Base-by-base conservation (phyloP, 2,329 filamentous ascomycete species). In the Colletotrichum tofieldiae region DNA sequence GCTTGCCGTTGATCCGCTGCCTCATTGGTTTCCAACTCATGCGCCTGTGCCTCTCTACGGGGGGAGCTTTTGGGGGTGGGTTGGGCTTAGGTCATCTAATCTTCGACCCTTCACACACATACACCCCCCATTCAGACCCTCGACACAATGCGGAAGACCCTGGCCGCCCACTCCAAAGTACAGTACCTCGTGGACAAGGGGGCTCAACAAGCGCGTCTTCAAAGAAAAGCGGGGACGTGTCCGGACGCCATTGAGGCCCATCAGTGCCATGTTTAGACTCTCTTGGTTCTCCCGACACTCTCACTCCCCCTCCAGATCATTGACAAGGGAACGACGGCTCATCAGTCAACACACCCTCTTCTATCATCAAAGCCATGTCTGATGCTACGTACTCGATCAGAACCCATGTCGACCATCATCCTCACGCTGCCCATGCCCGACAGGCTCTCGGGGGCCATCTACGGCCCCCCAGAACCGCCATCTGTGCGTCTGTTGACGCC, bases 171-270 rank as follows among this genome's bases (percentile, higher is more conserved):
- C 23, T 29, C 16, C 63, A 37, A 39, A 26, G 52, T 41, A 63
- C 37, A 43, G 37, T 59, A 59, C 32, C 32, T 35, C 32, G 26
- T 37, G 23, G 51, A 67, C 63, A 71, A 61, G 39, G 55, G 67
- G 26, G 41, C 29, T 70, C 45, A 65, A 66, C 18, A 41, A 26
- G 20, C 23, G 43, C 47, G 35, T 58, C 56, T 58, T 71, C 64
- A 71, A 68, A 68, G 68, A 41, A 68, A 71, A 68, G 65, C 68
- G 68, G 68, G 54, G 56, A 62, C 41, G 5, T 35, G 37, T 62
- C 61, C 65, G 43, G 47, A 61, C 39, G 39, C 37, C 47, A 56
- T 61, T 56, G 51, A 58, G 52, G 32, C 20, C 62, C 62, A 47
- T 65, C 62, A 35, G 52, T 55, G 35, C 32, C 59, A 43, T 49